These are phyloP conservation scores for Actinomucor elegans DNA, from an alignment of 371 early-diverging fungal genomes.

Conservation along the genomic window DNA sequence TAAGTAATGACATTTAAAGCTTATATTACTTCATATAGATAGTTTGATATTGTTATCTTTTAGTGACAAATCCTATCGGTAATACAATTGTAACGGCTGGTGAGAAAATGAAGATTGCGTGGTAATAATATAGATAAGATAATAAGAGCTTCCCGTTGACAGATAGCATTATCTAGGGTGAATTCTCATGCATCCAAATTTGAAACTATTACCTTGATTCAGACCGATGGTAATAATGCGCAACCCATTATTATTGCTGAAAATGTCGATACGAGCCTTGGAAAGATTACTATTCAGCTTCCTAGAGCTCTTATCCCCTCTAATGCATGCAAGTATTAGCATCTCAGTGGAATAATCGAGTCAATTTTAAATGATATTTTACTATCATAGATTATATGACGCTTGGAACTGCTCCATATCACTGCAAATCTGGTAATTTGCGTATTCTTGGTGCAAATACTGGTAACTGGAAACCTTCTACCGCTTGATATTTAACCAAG, in stretches of 20 bases:
- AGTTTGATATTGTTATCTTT: not conserved
- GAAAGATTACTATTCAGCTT: conserved; percentile 5
- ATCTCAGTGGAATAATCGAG: no score
- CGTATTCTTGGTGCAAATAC: conserved; percentile 14
- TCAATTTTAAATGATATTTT: no score
- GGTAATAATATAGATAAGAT: conserved; percentile 14
- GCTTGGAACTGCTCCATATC: conserved; percentile 14
- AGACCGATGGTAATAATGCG: conserved; percentile 11
- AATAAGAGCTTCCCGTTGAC: not conserved
- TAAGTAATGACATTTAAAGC: not conserved
- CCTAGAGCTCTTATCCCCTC: conserved; percentile 20
- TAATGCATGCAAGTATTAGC: conserved; percentile 23
- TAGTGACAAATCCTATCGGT: conserved; percentile 21
- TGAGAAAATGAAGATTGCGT: conserved; percentile 27
- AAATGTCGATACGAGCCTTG: conserved; percentile 8
- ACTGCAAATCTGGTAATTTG: conserved; percentile 23
- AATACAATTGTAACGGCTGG: conserved; percentile 29
- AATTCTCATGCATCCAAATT: conserved; percentile 18
- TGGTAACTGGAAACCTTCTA: not conserved
- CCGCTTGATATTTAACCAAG: not conserved
- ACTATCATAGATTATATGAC: conserved; percentile 21
- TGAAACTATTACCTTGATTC: conserved; percentile 16
- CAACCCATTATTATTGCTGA: conserved; percentile 13
- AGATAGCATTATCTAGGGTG: conserved; percentile 11
- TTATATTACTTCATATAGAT: no score